Evolutionary conservation across 306 rosid species (phyloP).

Genomic region (Morella rubra): DNA sequence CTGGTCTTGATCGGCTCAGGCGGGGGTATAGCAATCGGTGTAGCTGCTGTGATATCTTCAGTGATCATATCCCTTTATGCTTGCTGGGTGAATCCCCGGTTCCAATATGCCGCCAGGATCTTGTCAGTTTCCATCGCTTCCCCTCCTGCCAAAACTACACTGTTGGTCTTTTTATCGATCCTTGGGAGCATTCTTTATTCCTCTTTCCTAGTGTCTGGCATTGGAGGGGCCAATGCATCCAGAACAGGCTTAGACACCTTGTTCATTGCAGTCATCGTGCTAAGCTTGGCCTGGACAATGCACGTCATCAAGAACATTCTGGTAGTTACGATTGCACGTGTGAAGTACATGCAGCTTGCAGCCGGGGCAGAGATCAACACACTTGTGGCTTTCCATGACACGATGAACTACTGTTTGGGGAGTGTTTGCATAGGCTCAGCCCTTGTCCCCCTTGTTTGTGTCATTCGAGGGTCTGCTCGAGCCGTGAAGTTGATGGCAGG

Average conservation of each 20-base stretch:
- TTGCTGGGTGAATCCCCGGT: slow-evolving; percentile 63
- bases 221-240: slow-evolving; percentile 58
- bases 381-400: slow-evolving; percentile 40
- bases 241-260: slow-evolving; percentile 26
- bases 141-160: slow-evolving; percentile 43
- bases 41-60: slow-evolving; percentile 43
- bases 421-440: slow-evolving; percentile 63
- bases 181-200: slow-evolving; percentile 40
- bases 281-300: slow-evolving; percentile 78
- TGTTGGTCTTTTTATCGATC: slow-evolving; percentile 30
- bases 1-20: slow-evolving; percentile 45
- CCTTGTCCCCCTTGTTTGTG: slow-evolving; percentile 42
- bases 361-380: slow-evolving; percentile 33
- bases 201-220: slow-evolving; percentile 53
- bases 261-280: slow-evolving; percentile 48
- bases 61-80: slow-evolving; percentile 53
- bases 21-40: slow-evolving; percentile 42
- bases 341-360: slow-evolving; percentile 47
- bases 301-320: slow-evolving; percentile 62
- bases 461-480: slow-evolving; percentile 55
- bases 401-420: slow-evolving; percentile 49
- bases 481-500: slow-evolving; percentile 51
- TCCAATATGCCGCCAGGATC: slow-evolving; percentile 42
- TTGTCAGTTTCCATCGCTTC: slow-evolving; percentile 43
- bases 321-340: slow-evolving; percentile 54